These are phyloP conservation scores for Rhytidhysteron rufulum DNA, from an alignment of 2,329 filamentous ascomycete species.

Conservation along the genomic window DNA sequence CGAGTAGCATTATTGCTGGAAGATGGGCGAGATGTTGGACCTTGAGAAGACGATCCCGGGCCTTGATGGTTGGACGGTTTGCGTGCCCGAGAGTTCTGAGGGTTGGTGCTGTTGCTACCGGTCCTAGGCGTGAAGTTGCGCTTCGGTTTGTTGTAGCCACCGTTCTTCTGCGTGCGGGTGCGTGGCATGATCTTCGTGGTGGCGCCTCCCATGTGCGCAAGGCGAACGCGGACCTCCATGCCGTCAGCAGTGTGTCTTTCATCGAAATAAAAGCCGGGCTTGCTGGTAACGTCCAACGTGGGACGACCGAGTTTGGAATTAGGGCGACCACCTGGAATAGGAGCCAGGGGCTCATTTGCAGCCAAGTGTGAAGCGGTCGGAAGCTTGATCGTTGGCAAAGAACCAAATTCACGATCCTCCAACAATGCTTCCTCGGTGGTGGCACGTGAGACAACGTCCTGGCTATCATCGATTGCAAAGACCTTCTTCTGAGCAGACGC, in stretches of 20 bases:
- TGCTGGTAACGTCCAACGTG: constrained; percentile 24
- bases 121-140: constrained; percentile 17
- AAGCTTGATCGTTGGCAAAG: constrained; percentile 36
- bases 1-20: neutral
- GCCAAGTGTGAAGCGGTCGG: constrained; percentile 30
- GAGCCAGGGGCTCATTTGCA: constrained; percentile 26
- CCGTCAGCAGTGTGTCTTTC: constrained; percentile 17
- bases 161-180: constrained; percentile 19
- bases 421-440: constrained; percentile 39
- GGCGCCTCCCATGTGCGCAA: constrained; percentile 21
- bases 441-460: constrained; percentile 36
- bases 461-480: constrained; percentile 24
- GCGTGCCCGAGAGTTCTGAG: constrained; percentile 22
- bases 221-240: constrained; percentile 25
- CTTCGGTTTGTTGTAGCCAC: constrained; percentile 12
- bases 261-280: constrained; percentile 16
- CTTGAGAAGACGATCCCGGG: constrained; percentile 22
- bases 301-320: constrained; percentile 8
- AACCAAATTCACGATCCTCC: constrained; percentile 46
- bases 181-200: constrained; percentile 27
- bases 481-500: constrained; percentile 15
- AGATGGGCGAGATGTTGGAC: constrained; percentile 1
- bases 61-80: constrained; percentile 20
- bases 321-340: constrained; percentile 15
- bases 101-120: constrained; percentile 11